Percentiles rank a stretch among this genome's conserved stretches.
phyloP scores from a whole-genome alignment of 2,329 filamentous ascomycete species.

The Scopulariopsis brevicaulis region DNA sequence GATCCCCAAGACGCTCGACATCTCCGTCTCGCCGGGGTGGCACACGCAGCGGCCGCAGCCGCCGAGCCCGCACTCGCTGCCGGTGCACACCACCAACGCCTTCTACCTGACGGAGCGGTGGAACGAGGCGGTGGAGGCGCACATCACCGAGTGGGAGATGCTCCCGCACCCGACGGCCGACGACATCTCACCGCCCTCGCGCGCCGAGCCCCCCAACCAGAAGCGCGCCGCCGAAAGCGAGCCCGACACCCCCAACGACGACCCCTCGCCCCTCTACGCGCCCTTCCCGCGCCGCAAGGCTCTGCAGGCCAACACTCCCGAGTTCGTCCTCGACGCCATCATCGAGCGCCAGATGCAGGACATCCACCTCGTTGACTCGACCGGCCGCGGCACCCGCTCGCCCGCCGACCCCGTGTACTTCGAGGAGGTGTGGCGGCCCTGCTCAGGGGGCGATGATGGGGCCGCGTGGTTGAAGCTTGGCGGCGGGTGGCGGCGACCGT shows the following conservation, averaged over 20 bases:
- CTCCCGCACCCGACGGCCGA: constrained; percentile 13
- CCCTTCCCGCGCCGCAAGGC: constrained; percentile 27
- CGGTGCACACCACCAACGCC: constrained; percentile 43
- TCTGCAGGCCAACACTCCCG: constrained; percentile 26
- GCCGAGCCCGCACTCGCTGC: constrained; percentile 30
- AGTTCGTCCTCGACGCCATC: constrained; percentile 30
- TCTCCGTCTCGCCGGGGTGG: constrained; percentile 43
- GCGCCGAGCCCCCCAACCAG: constrained; percentile 6
- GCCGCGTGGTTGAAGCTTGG: neutral
- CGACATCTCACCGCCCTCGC: constrained; percentile 5
- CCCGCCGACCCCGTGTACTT: constrained; percentile 22
- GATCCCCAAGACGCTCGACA: constrained; percentile 39
- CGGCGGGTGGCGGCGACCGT: neutral
- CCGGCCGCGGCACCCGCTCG: constrained; percentile 26
- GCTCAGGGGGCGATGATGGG: constrained; percentile 17
- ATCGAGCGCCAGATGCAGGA: constrained; percentile 34
- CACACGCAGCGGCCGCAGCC: constrained; percentile 26
- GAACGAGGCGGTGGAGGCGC: constrained; percentile 31
- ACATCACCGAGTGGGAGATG: constrained; percentile 30
- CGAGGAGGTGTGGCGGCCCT: constrained; percentile 29
- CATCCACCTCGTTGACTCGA: constrained; percentile 26
- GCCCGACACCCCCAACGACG: constrained; percentile 4
- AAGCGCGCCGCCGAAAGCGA: constrained; percentile 8
- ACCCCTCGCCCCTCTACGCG: constrained; percentile 13
- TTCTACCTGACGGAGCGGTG: constrained; percentile 35